Conservation (phyloP, 257 asterid genomes). For the Linaria vulgaris region DNA sequence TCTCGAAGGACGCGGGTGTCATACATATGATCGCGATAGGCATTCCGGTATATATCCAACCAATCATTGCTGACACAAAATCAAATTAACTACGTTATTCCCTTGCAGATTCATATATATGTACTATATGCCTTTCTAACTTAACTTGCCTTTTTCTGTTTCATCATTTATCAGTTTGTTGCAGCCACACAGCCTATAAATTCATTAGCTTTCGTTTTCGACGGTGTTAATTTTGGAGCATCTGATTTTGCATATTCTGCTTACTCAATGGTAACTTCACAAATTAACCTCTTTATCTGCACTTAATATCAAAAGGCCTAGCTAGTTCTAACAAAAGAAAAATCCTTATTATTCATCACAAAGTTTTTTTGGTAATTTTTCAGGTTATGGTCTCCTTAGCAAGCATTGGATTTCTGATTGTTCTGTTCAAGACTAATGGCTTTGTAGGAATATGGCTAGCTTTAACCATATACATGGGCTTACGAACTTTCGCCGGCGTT, state of each 20-base stretch:
- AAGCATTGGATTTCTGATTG: slow-evolving; percentile 70
- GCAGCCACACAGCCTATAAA: slow-evolving; percentile 91
- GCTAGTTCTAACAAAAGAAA: neutral
- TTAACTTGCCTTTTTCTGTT: neutral
- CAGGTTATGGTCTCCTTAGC: slow-evolving; percentile 66
- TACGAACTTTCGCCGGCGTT: slow-evolving; percentile 77
- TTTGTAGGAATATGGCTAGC: slow-evolving; percentile 92
- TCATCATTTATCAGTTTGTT: slow-evolving; percentile 54
- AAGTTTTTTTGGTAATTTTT: neutral
- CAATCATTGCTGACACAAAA: neutral
- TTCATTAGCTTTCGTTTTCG: slow-evolving; percentile 84
- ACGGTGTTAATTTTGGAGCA: slow-evolving; percentile 90
- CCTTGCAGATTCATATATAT: neutral
- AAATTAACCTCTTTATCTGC: neutral
- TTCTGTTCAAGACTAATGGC: slow-evolving; percentile 58
- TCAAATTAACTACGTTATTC: neutral
- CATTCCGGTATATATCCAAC: slow-evolving; percentile 70
- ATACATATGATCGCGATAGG: slow-evolving; percentile 58
- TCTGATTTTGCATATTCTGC: slow-evolving; percentile 89
- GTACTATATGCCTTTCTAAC: neutral
- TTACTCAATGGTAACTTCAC: slow-evolving; percentile 69
- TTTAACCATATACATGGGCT: slow-evolving; percentile 73
- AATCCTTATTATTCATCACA: neutral
- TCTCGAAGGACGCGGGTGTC: slow-evolving; percentile 68
- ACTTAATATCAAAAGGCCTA: neutral